phyloP scores from a whole-genome alignment of 345 rosid species.

The Murraya koenigii region DNA sequence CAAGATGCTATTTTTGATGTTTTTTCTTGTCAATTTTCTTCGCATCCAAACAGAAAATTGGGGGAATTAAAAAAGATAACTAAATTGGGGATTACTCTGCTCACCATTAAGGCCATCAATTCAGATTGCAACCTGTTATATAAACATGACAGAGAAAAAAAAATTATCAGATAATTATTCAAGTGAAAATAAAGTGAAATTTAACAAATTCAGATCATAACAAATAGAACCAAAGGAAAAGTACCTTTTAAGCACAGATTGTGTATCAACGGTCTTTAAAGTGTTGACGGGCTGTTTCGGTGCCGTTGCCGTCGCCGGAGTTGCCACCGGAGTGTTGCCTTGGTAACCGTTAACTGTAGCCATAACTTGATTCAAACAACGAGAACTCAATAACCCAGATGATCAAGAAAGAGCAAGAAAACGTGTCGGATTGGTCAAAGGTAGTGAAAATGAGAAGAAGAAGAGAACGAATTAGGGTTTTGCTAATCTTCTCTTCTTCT shows the following conservation, averaged over 20 bases:
- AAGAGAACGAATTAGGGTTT: background rate
- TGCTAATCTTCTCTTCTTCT: background rate
- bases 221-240: background rate
- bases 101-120: constrained; percentile 90
- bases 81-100: background rate
- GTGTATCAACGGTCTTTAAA: constrained; percentile 63
- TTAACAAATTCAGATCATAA: too few species aligned
- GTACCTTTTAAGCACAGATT: constrained; percentile 78
- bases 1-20: background rate
- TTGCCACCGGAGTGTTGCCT: constrained; percentile 63
- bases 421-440: background rate
- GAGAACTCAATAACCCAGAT: background rate
- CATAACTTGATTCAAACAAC: constrained; percentile 27
- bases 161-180: constrained; percentile 21
- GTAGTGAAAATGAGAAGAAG: background rate
- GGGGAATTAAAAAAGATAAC: background rate
- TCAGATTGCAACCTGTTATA: constrained; percentile 84
- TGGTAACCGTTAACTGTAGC: constrained; percentile 64
- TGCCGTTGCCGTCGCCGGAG: constrained; percentile 34
- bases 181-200: constrained; percentile 15
- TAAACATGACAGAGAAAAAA: too few species aligned
- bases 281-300: constrained; percentile 57
- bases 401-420: background rate
- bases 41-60: constrained; percentile 6
- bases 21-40: too few species aligned